phyloP scores from a whole-genome alignment of 768 basidiomycete genomes.

The Boletus fagicola region DNA sequence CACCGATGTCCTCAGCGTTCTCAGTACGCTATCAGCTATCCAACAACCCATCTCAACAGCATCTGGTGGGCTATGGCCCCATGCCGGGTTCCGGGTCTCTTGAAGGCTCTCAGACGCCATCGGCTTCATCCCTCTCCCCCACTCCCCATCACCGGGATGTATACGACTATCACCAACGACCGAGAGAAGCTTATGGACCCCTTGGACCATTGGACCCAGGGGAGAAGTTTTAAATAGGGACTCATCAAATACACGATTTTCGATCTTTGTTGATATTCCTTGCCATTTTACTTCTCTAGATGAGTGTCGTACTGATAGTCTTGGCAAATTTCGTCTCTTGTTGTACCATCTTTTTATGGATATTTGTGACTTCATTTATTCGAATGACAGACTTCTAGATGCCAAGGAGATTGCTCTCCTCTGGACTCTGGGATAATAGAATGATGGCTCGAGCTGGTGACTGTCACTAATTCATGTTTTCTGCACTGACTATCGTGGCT shows the following conservation, averaged over 20 bases:
- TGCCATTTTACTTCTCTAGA: background rate
- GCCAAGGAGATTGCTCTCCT: background rate
- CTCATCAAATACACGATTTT: conserved; percentile 27
- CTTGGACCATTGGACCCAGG: conserved; percentile 62
- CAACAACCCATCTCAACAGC: conserved; percentile 46
- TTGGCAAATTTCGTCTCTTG: background rate
- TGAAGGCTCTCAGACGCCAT: conserved; percentile 21
- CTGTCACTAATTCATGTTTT: background rate
- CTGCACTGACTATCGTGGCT: background rate
- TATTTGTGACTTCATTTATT: conserved; percentile 1
- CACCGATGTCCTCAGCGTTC: conserved; percentile 33
- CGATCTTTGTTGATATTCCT: conserved; percentile 23
- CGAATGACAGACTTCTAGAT: background rate
- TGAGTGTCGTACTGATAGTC: conserved; percentile 1
- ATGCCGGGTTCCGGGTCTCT: conserved; percentile 48
- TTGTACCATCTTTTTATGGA: conserved; percentile 15
- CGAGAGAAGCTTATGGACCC: conserved; percentile 44
- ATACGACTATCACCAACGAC: conserved; percentile 40
- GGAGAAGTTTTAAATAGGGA: conserved; percentile 44
- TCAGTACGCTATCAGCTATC: conserved; percentile 62
- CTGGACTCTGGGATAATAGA: background rate
- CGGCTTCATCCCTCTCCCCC: conserved; percentile 36
- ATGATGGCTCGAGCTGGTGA: background rate
- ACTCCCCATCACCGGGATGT: conserved; percentile 22
- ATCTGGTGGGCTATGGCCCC: conserved; percentile 49